A percentile compares a stretch with the other conserved stretches of the same genome.
Conservation (phyloP, 1,139 yeast genomes). For the Tardiomyces digboiensis region DNA sequence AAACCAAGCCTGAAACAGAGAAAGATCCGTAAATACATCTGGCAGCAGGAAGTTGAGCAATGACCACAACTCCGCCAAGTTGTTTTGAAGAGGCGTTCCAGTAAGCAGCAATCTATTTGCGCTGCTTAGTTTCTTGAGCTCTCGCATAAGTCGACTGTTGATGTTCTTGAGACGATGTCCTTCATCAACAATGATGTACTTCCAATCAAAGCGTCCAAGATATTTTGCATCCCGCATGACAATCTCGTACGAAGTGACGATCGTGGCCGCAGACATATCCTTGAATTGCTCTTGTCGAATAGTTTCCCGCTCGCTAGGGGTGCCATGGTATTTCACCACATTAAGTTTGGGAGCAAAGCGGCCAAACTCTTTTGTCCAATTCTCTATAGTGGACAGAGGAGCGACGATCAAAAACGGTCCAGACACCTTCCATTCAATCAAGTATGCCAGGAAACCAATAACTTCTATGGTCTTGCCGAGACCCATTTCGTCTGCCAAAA, state of each 20-base stretch:
- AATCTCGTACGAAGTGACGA: conserved; percentile 78
- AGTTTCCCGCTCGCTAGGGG: conserved; percentile 42
- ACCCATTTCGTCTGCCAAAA: conserved; percentile 97
- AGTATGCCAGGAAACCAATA: conserved; percentile 64
- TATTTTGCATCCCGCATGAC: conserved; percentile 54
- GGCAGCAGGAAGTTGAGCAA: conserved; percentile 82
- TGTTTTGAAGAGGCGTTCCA: conserved; percentile 92
- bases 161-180: conserved; percentile 87
- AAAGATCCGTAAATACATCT: conserved; percentile 84
- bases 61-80: conserved; percentile 84
- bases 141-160: conserved; percentile 62
- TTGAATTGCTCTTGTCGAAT: conserved; percentile 31
- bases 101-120: conserved; percentile 69
- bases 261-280: conserved; percentile 25
- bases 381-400: conserved; percentile 78
- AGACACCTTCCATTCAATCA: conserved; percentile 65
- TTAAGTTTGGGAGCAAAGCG: conserved; percentile 62
- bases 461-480: conserved; percentile 91
- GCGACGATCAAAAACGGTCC: conserved; percentile 88
- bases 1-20: conserved; percentile 88
- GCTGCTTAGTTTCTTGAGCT: conserved; percentile 50
- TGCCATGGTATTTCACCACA: conserved; percentile 58
- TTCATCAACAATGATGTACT: conserved; percentile 86
- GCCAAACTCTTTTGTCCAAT: conserved; percentile 69
- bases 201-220: conserved; percentile 54